Conservation (phyloP, 2,329 filamentous ascomycete genomes). For the Penicillium sumatraense region DNA sequence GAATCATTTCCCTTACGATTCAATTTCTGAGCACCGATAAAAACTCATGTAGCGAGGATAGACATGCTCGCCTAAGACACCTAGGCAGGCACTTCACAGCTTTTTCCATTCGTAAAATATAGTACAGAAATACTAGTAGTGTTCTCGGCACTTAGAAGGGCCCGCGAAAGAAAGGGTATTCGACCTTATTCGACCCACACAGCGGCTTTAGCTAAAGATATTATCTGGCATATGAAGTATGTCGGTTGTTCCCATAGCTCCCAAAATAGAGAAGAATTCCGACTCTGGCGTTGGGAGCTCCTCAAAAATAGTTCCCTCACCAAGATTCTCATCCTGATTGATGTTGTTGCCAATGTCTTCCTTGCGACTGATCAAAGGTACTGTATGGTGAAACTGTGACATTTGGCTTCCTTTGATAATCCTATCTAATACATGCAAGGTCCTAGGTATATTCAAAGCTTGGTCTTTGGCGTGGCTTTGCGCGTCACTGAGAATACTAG, state of each 20-base stretch:
- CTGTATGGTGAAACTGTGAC: neutral
- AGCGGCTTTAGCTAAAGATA: neutral
- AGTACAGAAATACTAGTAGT: too few relatives aligned
- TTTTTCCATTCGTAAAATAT: too few relatives aligned
- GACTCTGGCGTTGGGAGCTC: neutral
- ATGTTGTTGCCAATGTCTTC: neutral
- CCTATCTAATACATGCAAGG: neutral
- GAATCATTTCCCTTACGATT: too few relatives aligned
- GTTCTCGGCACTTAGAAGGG: too few relatives aligned
- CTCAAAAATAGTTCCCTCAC: neutral
- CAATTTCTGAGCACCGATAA: too few relatives aligned
- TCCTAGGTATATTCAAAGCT: neutral
- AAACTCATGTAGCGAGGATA: too few relatives aligned
- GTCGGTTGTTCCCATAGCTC: neutral
- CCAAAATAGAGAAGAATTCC: neutral
- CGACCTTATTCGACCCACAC: too few relatives aligned
- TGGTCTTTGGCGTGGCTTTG: neutral
- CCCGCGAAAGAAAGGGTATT: too few relatives aligned
- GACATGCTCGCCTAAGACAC: too few relatives aligned
- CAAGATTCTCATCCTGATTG: neutral
- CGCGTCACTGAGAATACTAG: neutral
- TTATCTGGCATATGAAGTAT: neutral
- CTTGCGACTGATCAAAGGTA: neutral
- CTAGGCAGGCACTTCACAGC: too few relatives aligned
- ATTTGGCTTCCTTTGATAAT: neutral